Evolutionary conservation across 257 asterid genomes (phyloP).

Genomic region (Voacanga thouarsii): DNA sequence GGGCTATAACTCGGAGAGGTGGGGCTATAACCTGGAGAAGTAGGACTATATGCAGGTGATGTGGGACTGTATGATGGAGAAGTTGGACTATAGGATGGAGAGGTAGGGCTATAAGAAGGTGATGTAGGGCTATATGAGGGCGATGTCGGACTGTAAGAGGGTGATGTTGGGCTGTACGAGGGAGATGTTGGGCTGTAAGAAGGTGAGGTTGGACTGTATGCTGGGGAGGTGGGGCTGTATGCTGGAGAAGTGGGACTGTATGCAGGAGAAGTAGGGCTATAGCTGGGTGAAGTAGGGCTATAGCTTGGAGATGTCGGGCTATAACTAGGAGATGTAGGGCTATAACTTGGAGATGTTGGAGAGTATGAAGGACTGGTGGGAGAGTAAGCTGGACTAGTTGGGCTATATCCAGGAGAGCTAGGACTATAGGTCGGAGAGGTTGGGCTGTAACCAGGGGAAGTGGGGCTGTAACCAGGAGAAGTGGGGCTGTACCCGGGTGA

Average conservation of each 20-base stretch:
- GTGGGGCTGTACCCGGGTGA: conserved; percentile 92
- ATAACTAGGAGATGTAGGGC: conserved; percentile 85
- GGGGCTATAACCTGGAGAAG: conserved; percentile 82
- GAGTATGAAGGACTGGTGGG: conserved; percentile 91
- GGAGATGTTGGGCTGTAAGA: conserved; percentile 91
- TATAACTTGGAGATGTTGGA: conserved; percentile 86
- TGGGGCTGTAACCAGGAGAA: conserved; percentile 53
- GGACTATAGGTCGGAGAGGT: conserved; percentile 83
- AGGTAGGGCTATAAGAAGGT: conserved; percentile 75
- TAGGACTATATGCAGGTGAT: conserved; percentile 48
- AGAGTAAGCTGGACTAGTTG: conserved; percentile 89
- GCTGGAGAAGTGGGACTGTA: conserved; percentile 92
- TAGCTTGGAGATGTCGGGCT: conserved; percentile 83
- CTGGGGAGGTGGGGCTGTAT: conserved; percentile 81
- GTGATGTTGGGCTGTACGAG: conserved; percentile 83
- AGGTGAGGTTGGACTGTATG: conserved; percentile 74
- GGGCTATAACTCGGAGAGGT: conserved; percentile 94
- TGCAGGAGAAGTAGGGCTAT: conserved; percentile 80
- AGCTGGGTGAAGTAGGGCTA: conserved; percentile 75
- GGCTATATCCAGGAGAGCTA: conserved; percentile 89
- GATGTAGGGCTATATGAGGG: conserved; percentile 86
- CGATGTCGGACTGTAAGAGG: conserved; percentile 82
- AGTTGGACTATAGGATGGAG: conserved; percentile 69
- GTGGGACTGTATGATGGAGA: no score
- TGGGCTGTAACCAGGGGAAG: conserved; percentile 82